Conservation (phyloP, 768 basidiomycete species). For the Mycena pura region DNA sequence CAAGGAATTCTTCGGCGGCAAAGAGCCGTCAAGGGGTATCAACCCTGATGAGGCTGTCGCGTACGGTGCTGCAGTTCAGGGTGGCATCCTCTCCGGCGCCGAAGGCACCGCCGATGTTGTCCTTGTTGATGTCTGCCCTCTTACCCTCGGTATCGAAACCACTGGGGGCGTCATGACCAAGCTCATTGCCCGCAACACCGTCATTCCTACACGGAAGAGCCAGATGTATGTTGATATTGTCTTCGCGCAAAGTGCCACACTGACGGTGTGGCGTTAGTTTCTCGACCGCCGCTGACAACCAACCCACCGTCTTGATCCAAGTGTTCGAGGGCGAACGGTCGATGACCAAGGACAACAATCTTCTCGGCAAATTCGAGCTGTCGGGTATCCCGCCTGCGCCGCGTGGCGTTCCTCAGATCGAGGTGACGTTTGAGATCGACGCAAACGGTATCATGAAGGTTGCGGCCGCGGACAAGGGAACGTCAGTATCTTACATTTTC, state of each 20-base stretch:
- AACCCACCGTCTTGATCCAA: conserved; percentile 95
- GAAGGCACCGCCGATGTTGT: conserved; percentile 90
- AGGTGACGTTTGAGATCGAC: conserved; percentile 95
- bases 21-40: conserved; percentile 97
- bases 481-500: conserved; percentile 52
- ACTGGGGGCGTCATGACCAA: conserved; percentile 98
- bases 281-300: conserved; percentile 88
- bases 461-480: conserved; percentile 91
- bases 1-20: conserved; percentile 96
- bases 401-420: conserved; percentile 96
- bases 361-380: conserved; percentile 96
- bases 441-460: conserved; percentile 97
- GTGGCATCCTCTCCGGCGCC: conserved; percentile 96
- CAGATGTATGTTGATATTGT: conserved; percentile 71
- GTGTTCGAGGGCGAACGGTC: conserved; percentile 98
- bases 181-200: conserved; percentile 96
- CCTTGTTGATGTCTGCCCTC: conserved; percentile 95
- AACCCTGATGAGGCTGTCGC: conserved; percentile 99
- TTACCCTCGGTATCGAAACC: conserved; percentile 99
- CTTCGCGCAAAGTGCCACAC: conserved; percentile 20
- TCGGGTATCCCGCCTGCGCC: conserved; percentile 93
- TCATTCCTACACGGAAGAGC: conserved; percentile 96
- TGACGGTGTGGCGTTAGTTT: no score
- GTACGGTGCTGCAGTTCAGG: conserved; percentile 98
- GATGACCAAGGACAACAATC: conserved; percentile 98